Conservation (phyloP, 495 filamentous ascomycete species). For the Cladorrhinum samala region DNA sequence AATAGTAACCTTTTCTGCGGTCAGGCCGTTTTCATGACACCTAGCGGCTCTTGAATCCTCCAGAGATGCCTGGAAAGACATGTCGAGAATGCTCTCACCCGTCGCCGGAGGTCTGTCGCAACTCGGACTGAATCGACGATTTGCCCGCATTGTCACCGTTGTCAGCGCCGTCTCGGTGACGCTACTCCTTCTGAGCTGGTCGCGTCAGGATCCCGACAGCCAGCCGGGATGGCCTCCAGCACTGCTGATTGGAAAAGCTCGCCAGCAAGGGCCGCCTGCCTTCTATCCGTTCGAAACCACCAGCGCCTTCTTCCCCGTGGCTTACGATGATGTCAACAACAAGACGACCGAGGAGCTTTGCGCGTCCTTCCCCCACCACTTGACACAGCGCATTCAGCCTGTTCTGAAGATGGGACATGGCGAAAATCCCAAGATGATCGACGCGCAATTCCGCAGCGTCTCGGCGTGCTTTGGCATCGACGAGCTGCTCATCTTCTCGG, state of each 20-base stretch:
- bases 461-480: conserved; percentile 20
- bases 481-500: conserved; percentile 42
- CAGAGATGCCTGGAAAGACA: not conserved
- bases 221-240: not conserved
- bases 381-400: conserved; percentile 16
- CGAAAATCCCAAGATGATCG: conserved; percentile 13
- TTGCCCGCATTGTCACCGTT: not conserved
- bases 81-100: not conserved
- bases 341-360: conserved; percentile 13
- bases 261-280: not conserved
- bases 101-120: not conserved
- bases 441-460: conserved; percentile 17
- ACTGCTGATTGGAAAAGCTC: not conserved
- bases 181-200: not conserved
- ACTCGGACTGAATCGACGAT: not conserved
- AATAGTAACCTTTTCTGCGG: no score
- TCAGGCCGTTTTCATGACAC: no score
- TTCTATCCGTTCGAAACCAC: not conserved
- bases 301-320: not conserved
- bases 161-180: not conserved
- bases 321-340: not conserved
- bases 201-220: not conserved
- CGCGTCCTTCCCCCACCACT: conserved; percentile 18
- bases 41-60: not conserved
- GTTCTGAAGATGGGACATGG: conserved; percentile 24